Base-by-base conservation (phyloP, 2,329 filamentous ascomycete species). In the Tolypocladium pustulatum region DNA sequence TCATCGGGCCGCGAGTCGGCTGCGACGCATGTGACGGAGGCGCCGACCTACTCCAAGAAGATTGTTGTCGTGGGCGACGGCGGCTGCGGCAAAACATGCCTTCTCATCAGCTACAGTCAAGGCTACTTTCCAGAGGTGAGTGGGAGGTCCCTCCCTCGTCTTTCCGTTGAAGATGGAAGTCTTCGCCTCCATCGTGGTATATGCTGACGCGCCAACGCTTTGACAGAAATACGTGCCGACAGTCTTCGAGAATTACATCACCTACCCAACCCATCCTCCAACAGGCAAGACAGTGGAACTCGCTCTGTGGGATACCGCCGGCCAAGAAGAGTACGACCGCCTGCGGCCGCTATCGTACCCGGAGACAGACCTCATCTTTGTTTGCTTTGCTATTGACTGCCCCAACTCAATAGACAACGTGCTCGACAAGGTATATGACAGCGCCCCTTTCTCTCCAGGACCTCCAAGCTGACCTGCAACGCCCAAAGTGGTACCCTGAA, bases 181-280 rank as follows among this genome's bases (percentile, higher is more conserved):
- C n/a, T 25, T 27, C 5, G 22, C 25, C 43, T 13, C 40, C 38
- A 32, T 12, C 57, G 53, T 34, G 49, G 49, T n/a, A 58, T 57
- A 12, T 55, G 38, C 56, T 57, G 43, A 53, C 34, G 22, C 38
- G n/a, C 55, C 20, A 53, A 13, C 49, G 30, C 46, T 53, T 30
- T 40, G 55, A 43, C 68, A 99, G 94, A 97, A 97, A 97, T 99
- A 99, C 69, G 94, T 99, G 46, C 94, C 94, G 4, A 99, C 94
- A 2, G 94, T 99, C 57, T 99, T 99, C 73, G 94, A 99, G 72
- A 99, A 99, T 80, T 99, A 99, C 83, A 97, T 99, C 77, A 97
- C 94, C 58, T 93, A 96, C 74, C 95, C 93, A 59, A 89, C 87
- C 61, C 94, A 99, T 76, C 85, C 86, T 64, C 84, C 86, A 52